phyloP scores from a whole-genome alignment of 768 basidiomycete genomes.

The Suillus variegatus region DNA sequence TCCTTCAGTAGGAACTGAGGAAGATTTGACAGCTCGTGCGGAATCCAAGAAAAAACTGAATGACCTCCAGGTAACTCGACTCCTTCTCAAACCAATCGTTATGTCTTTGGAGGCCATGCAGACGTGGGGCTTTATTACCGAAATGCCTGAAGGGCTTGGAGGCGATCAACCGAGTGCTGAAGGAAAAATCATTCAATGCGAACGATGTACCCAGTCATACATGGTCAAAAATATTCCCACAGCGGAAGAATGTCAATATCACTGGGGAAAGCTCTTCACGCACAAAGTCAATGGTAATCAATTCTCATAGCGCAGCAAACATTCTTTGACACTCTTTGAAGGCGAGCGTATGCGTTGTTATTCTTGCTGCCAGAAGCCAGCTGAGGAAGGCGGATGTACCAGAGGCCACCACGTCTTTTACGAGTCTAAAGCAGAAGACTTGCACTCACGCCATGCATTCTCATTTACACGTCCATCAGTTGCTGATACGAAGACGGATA shows the following conservation, averaged over 20 bases:
- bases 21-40: constrained; percentile 54
- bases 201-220: constrained; percentile 74
- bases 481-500: constrained; percentile 15
- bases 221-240: constrained; percentile 61
- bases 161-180: constrained; percentile 62
- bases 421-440: constrained; percentile 61
- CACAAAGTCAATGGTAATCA: constrained; percentile 61
- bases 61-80: constrained; percentile 52
- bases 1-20: constrained; percentile 78
- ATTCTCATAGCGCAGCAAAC: neutral
- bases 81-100: constrained; percentile 57
- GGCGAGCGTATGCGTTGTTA: constrained; percentile 71
- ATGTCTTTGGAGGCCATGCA: constrained; percentile 58
- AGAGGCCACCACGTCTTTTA: constrained; percentile 90
- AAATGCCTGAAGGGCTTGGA: constrained; percentile 67
- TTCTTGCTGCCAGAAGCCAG: constrained; percentile 75
- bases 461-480: constrained; percentile 41
- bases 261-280: constrained; percentile 77
- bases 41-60: constrained; percentile 56
- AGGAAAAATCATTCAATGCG: constrained; percentile 69
- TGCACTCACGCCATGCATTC: constrained; percentile 80
- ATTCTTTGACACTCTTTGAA: constrained; percentile 27
- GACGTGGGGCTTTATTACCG: constrained; percentile 70
- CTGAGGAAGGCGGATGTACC: constrained; percentile 66
- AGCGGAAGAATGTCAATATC: constrained; percentile 70